Evolutionary conservation across 495 filamentous ascomycete genomes (phyloP), one percentile per base, ranked within the genome.

Genomic region (Hypoxylon fuscum): DNA sequence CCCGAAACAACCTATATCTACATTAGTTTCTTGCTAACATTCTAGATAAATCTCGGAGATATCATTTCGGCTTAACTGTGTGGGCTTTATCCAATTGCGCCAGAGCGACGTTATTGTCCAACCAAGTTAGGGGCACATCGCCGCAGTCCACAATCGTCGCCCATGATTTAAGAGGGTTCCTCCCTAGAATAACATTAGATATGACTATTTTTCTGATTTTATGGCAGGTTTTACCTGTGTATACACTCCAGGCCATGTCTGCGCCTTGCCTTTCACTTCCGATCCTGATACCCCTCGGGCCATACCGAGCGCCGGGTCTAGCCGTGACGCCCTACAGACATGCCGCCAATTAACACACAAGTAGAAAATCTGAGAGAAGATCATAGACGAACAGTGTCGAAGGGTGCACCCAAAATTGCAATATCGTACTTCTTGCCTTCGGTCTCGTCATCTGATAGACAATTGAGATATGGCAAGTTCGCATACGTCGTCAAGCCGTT

Each of bases 271-370:
- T 52, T 48, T 62, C 46, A 43, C 72, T 75, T 76, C 90, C 90
- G 82, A 92, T 85, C 72, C 92, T 83, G 67, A 95, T 95, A 21
- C 88, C 90, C 45, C 81, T 86, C 9, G 92, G 92, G 1, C 92
- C 92, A 64, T 93, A 96, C 27, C 92, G 83, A 29, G 91, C 91
- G 45, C 92, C 92, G 4, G 92, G 91, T 58, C 92, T 62, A 35
- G 62, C 66, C 5, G 72, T 73, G 17, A 72, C 69, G 1, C 68
- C 64, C 72, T 75, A 27, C 25, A 27, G 25, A 32, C 40, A 11
- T 25, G 14, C 25, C 35, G 38, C 59, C n/a, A 61, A 55, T 37
- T 14, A 18, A 10, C 5, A 18, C 18, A 18, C 5, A 3, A 10
- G 32, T 2, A 12, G 35, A 3, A 2, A 38, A 20, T 31, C 2